Conservation (phyloP, 2,329 filamentous ascomycete species). For the Cadophora malorum region DNA sequence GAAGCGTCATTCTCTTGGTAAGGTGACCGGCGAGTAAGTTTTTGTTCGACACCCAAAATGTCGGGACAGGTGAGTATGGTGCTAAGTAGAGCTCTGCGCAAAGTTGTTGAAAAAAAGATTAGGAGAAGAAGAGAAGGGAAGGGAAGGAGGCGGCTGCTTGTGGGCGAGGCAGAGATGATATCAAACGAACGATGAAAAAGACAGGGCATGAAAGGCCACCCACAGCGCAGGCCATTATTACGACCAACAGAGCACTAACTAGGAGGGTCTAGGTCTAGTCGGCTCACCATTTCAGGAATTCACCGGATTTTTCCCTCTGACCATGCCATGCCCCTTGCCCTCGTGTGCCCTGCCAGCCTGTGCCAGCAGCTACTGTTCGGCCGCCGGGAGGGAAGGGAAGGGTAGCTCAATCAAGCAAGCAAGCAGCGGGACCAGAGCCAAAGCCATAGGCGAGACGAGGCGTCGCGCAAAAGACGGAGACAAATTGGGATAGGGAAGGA, state of each 20-base stretch:
- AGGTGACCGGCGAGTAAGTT: constrained; percentile 17
- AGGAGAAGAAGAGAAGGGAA: not conserved
- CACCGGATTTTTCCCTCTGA: not conserved
- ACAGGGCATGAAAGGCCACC: not conserved
- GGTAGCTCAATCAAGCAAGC: too few relatives aligned
- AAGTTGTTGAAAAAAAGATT: not conserved
- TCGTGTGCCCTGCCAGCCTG: constrained; percentile 4
- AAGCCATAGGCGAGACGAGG: not conserved
- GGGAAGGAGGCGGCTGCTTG: not conserved
- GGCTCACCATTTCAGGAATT: not conserved
- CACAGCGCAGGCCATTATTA: not conserved
- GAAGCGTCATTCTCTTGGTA: constrained; percentile 38
- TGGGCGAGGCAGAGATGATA: constrained; percentile 13
- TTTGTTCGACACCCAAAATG: not conserved
- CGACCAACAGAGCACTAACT: constrained; percentile 3
- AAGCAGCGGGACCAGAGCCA: constrained; percentile 3
- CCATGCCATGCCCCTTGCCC: not conserved
- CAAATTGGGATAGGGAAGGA: not conserved
- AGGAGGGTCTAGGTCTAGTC: not conserved
- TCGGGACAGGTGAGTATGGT: not conserved
- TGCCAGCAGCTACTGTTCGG: not conserved
- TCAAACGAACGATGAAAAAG: constrained; percentile 12
- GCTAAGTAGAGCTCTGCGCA: not conserved
- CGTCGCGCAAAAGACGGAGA: not conserved
- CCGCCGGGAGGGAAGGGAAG: not conserved